These are phyloP conservation scores for Cystobasidium tubakii DNA, from an alignment of 768 basidiomycete species.

Conservation along the genomic window DNA sequence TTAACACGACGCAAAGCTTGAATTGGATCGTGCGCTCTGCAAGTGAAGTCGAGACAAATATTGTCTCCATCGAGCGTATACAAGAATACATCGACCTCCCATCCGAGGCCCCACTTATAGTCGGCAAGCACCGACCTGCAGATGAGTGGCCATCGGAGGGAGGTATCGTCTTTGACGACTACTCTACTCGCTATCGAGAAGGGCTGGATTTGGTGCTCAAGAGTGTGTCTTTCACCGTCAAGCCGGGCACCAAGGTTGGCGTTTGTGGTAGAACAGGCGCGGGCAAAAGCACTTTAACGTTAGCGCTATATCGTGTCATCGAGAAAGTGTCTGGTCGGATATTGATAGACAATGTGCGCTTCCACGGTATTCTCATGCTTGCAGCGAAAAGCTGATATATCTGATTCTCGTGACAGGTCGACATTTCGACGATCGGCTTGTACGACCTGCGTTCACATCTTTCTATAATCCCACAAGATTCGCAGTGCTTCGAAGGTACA, in stretches of 20 bases:
- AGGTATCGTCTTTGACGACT: slow-evolving; percentile 65
- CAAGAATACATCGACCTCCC: slow-evolving; percentile 69
- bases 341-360: slow-evolving; percentile 55
- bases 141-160: slow-evolving; percentile 69
- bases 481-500: slow-evolving; percentile 50
- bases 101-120: slow-evolving; percentile 61
- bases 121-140: slow-evolving; percentile 52
- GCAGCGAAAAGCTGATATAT: not conserved
- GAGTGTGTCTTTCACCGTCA: slow-evolving; percentile 64
- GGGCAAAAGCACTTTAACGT: slow-evolving; percentile 48
- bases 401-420: slow-evolving; percentile 40
- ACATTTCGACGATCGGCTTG: slow-evolving; percentile 51
- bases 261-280: slow-evolving; percentile 57
- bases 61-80: slow-evolving; percentile 82
- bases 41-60: slow-evolving; percentile 69
- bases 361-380: not conserved
- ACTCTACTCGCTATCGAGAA: slow-evolving; percentile 69
- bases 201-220: slow-evolving; percentile 75
- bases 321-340: slow-evolving; percentile 60
- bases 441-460: slow-evolving; percentile 51
- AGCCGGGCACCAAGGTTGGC: slow-evolving; percentile 79
- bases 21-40: slow-evolving; percentile 42
- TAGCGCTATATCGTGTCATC: slow-evolving; percentile 57
- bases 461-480: slow-evolving; percentile 64
- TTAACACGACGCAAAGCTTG: slow-evolving; percentile 20